These are phyloP conservation scores for Mortierella sp. DNA, from an alignment of 371 early-diverging fungal species.

Conservation along the genomic window DNA sequence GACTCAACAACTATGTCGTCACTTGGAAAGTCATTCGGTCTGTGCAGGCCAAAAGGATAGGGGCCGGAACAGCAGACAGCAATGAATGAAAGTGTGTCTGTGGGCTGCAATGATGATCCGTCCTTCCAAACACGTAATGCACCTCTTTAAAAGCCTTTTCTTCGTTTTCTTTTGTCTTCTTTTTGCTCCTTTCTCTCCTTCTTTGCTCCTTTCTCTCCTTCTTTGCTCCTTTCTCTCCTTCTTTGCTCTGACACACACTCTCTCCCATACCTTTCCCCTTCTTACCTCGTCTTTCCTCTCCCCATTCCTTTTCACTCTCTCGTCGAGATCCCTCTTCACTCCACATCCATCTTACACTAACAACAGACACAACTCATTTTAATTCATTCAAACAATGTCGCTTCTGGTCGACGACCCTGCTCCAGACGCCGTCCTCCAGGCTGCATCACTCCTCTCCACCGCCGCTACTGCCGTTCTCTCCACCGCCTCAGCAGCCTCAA, in stretches of 20 bases:
- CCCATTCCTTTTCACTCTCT: background rate
- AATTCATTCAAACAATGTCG: background rate
- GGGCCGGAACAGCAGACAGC: too few relatives aligned
- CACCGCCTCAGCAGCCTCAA: slow-evolving; percentile 4
- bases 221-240: background rate
- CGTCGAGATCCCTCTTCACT: background rate
- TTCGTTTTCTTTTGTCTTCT: too few relatives aligned
- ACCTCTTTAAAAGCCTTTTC: too few relatives aligned
- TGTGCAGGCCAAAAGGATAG: too few relatives aligned
- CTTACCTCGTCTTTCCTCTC: background rate
- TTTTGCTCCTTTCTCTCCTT: background rate
- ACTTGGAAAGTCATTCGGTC: too few relatives aligned
- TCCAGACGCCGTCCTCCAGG: background rate
- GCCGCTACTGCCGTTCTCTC: slow-evolving; percentile 2
- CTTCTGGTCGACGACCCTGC: background rate
- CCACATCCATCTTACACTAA: background rate
- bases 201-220: background rate
- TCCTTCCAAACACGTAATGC: too few relatives aligned
- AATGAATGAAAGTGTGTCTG: too few relatives aligned
- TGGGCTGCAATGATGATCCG: too few relatives aligned
- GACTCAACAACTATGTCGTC: too few relatives aligned
- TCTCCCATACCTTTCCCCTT: too few relatives aligned
- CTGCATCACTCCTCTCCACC: background rate
- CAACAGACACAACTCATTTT: too few relatives aligned
- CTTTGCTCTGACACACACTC: background rate